Percentiles rank a stretch among this genome's conserved stretches.
phyloP scores from a whole-genome alignment of 139 green algal genomes.

The Deuterostichococcus epilithicus region DNA sequence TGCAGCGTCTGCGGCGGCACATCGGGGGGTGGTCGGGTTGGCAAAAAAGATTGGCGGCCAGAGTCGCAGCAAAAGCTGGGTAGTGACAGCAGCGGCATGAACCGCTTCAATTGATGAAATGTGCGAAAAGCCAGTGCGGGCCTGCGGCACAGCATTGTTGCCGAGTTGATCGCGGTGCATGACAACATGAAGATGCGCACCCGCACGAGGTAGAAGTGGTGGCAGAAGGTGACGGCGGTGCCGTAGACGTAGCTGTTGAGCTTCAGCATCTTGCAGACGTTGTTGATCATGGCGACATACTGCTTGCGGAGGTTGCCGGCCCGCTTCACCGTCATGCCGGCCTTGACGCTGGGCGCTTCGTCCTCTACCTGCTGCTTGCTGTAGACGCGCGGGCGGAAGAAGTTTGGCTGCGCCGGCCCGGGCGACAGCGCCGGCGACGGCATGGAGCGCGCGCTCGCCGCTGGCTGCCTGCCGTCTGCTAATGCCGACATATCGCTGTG shows the following conservation, averaged over 20 bases:
- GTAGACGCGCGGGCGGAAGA: neutral
- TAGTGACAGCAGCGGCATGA: no score
- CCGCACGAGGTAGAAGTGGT: neutral
- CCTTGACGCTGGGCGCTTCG: neutral
- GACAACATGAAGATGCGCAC: neutral
- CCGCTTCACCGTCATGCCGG: neutral
- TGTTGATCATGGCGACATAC: neutral
- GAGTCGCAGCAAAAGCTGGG: no score
- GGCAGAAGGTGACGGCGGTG: neutral
- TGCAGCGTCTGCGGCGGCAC: neutral
- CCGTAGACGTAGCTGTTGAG: neutral
- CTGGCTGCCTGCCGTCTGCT: neutral
- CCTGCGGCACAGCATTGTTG: no score
- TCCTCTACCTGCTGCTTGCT: neutral
- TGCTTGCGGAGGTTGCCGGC: neutral
- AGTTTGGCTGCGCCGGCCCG: neutral
- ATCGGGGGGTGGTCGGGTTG: no score
- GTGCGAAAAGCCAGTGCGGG: no score
- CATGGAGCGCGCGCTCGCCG: no score
- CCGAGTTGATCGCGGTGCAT: neutral
- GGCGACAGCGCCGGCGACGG: neutral
- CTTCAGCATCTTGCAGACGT: neutral
- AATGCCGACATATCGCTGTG: neutral
- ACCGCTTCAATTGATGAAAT: no score
- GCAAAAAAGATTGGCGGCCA: no score